phyloP scores from a whole-genome alignment of 2,329 filamentous ascomycete genomes.

The Neoarthrinium moseri region DNA sequence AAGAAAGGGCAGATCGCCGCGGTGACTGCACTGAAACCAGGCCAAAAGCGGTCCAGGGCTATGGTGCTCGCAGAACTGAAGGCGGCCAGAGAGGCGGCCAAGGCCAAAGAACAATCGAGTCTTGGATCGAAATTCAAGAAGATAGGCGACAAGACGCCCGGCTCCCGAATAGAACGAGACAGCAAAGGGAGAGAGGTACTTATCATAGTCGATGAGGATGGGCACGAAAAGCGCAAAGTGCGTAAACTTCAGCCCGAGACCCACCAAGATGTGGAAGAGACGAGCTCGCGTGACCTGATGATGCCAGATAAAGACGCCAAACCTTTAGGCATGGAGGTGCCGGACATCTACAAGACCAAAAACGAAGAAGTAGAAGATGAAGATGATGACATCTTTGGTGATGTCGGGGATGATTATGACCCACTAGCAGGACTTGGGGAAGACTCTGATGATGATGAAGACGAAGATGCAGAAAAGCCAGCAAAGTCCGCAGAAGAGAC shows the following conservation, averaged over 20 bases:
- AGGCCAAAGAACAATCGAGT: constrained; percentile 47
- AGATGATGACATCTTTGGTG: constrained; percentile 65
- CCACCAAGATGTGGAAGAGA: constrained; percentile 22
- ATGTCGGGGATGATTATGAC: constrained; percentile 65
- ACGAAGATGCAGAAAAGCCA: constrained; percentile 15
- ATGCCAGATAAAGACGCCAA: constrained; percentile 54
- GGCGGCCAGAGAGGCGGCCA: constrained; percentile 59
- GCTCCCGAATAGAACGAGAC: constrained; percentile 60
- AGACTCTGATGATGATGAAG: constrained; percentile 37
- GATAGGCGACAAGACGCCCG: constrained; percentile 55
- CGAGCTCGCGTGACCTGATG: constrained; percentile 40
- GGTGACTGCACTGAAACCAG: constrained; percentile 43
- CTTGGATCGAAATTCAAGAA: constrained; percentile 64
- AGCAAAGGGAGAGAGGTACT: constrained; percentile 61
- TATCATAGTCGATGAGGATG: constrained; percentile 65
- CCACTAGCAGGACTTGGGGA: constrained; percentile 59
- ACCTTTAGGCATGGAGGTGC: constrained; percentile 65
- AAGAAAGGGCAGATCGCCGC: constrained; percentile 64
- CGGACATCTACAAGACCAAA: constrained; percentile 54
- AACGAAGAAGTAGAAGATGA: constrained; percentile 50
- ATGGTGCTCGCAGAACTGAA: constrained; percentile 69
- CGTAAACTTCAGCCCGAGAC: constrained; percentile 47
- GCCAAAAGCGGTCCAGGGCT: constrained; percentile 62
- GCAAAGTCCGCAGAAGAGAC: constrained; percentile 19
- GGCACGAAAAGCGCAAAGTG: constrained; percentile 64